These are phyloP conservation scores for Polygonum maritimum DNA, from an alignment of 148 eudicot species.

Conservation along the genomic window DNA sequence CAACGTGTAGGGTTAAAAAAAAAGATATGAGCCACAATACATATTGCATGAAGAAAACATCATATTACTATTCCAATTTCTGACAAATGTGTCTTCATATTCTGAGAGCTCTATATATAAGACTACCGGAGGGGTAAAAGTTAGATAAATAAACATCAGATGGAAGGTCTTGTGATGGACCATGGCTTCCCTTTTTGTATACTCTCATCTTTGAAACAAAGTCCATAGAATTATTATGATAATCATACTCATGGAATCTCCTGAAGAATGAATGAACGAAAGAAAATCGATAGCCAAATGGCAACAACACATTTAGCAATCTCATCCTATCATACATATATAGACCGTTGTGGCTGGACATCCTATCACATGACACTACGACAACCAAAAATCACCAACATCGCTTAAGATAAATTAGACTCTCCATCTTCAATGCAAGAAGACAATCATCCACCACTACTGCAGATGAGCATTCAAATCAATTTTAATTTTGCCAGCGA, in stretches of 20 bases:
- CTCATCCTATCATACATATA: not conserved
- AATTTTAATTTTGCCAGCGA: not conserved
- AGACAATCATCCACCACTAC: not conserved
- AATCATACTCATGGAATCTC: not conserved
- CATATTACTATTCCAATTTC: not conserved
- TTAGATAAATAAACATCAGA: not conserved
- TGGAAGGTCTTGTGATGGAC: not conserved
- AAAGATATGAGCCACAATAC: not conserved
- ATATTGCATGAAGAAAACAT: not conserved
- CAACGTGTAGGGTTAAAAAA: not conserved
- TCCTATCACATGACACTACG: not conserved
- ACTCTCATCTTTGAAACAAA: not conserved
- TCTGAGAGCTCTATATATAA: not conserved
- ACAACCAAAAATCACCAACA: not conserved
- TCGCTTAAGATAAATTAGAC: not conserved
- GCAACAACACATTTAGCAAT: not conserved
- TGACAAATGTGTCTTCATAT: not conserved
- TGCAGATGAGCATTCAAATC: not conserved
- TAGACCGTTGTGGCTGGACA: not conserved
- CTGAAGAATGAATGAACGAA: not conserved
- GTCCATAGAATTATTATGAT: not conserved
- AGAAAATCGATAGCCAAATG: not conserved
- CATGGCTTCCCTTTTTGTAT: not conserved
- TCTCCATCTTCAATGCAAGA: not conserved
- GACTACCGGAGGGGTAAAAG: not conserved